Base-by-base conservation (phyloP, 176 grass and related monocot species). In the Ananas comosus region DNA sequence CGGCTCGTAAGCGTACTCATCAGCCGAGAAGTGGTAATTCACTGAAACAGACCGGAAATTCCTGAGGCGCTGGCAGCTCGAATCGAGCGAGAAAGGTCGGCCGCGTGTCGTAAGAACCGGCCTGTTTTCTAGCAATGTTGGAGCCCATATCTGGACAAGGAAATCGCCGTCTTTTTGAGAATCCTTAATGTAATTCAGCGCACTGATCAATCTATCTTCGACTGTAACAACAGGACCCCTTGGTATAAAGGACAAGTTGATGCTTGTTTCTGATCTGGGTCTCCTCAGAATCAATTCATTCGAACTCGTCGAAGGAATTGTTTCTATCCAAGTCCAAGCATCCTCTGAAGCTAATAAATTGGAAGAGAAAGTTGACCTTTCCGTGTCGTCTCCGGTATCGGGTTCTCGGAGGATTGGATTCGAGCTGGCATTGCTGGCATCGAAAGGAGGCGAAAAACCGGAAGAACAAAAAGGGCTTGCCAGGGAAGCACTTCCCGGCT, bases 81-180 rank as follows among this genome's bases (percentile, higher is more conserved):
- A 42, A 85, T 88, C 85, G 10, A 94, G 27, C 76, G 74, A 87
- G 87, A 86, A 99, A 29, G 95, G 95, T 70, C 91, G 95, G 5
- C 75, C 89, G 51, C 83, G 86, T 11, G 87, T 99, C 9, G 95
- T 99, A 72, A 99, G 90, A 58, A 99, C 85, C 70, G 86, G 80
- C 13, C 76, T 68, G 69, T 88, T 78, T 27, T 87, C 87, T 74
- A 83, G 85, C 70, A 69, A 24, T 18, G 80, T 88, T 9, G 90
- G 95, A 19, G 82, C 82, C 95, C 95, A 99, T 14, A 90, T 75
- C 81, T 99, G 95, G 12, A 83, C 72, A 47, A 99, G 80, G 63
- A 93, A 72, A 67, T 99, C 87, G 23, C 79, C 66, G n/a, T 79
- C 74, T 17, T 48, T 51, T 48, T 76, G 70, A 29, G 75, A 77